phyloP scores from a whole-genome alignment of 2,329 filamentous ascomycete genomes.

The Ceratocystiopsis brevicomis region DNA sequence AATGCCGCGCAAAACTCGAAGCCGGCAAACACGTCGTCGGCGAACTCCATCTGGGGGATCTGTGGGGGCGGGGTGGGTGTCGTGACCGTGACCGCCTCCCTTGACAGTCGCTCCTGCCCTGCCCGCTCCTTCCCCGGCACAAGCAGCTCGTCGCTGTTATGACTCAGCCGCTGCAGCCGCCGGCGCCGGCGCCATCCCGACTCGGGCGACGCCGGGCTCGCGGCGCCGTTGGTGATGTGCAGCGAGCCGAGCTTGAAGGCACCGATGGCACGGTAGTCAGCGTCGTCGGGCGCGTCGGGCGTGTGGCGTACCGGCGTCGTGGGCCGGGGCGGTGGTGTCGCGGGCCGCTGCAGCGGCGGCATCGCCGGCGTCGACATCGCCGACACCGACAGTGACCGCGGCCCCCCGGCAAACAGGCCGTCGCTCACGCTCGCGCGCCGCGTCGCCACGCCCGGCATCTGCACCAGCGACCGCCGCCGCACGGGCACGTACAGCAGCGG shows the following conservation, averaged over 20 bases:
- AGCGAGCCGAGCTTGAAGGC: conserved; percentile 43
- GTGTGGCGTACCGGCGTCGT: conserved; percentile 1
- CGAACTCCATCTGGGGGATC: conserved; percentile 3
- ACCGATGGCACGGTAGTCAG: conserved; percentile 40
- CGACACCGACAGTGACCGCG: conserved; percentile 4
- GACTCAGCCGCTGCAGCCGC: too few relatives aligned
- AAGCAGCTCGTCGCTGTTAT: too few relatives aligned
- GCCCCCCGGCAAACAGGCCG: conserved; percentile 2
- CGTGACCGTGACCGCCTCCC: too few relatives aligned
- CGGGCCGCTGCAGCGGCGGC: too few relatives aligned
- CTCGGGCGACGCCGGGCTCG: conserved; percentile 23
- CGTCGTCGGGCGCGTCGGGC: conserved; percentile 24
- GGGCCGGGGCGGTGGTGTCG: too few relatives aligned
- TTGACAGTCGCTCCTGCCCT: too few relatives aligned
- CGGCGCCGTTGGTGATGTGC: conserved; percentile 40
- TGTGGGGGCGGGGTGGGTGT: not conserved
- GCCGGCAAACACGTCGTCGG: conserved; percentile 10
- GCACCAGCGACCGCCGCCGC: conserved; percentile 27
- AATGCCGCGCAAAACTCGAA: conserved; percentile 12
- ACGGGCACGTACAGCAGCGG: conserved; percentile 27
- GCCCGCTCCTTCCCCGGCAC: too few relatives aligned
- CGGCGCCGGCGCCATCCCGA: too few relatives aligned
- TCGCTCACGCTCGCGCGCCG: conserved; percentile 14
- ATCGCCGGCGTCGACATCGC: too few relatives aligned
- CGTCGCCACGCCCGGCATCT: conserved; percentile 31